Conservation (phyloP, 192 early-diverging fungal species). For the Podila epicladia region DNA sequence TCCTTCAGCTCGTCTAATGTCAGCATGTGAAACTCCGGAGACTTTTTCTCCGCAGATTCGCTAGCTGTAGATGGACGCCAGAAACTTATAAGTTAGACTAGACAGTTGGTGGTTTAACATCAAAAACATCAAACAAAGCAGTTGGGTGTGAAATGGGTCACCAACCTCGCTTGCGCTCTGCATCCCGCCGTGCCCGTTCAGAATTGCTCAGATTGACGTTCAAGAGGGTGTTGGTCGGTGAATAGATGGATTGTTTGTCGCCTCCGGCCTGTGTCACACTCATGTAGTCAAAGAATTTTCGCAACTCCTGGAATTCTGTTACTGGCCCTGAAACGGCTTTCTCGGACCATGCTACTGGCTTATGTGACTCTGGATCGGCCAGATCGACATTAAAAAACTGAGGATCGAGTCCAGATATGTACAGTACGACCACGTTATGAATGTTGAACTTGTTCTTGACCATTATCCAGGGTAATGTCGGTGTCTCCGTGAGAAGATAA, state of each 20-base stretch:
- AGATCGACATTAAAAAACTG: constrained; percentile 29
- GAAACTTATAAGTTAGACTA: not conserved
- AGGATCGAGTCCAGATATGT: constrained; percentile 37
- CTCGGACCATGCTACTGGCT: constrained; percentile 23
- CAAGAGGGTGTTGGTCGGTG: constrained; percentile 19
- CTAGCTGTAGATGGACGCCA: not conserved
- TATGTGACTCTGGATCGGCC: constrained; percentile 10
- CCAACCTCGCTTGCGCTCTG: constrained; percentile 18
- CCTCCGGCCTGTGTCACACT: constrained; percentile 38
- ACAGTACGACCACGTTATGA: constrained; percentile 34
- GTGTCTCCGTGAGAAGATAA: constrained; percentile 36
- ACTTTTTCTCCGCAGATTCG: not conserved
- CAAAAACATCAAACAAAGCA: too few species aligned
- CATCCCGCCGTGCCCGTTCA: constrained; percentile 5
- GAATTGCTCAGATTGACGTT: constrained; percentile 34
- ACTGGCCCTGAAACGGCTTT: constrained; percentile 14
- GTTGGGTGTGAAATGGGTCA: not conserved
- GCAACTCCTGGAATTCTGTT: constrained; percentile 25
- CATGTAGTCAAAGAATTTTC: constrained; percentile 36
- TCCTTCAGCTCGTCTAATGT: constrained; percentile 16
- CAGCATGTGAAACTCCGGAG: constrained; percentile 20
- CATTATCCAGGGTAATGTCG: constrained; percentile 46
- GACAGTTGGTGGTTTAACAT: too few species aligned
- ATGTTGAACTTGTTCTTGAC: constrained; percentile 50
- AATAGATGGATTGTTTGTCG: constrained; percentile 26